phyloP scores from a whole-genome alignment of 352 stramenopile species.

The Pythium guiyangense region DNA sequence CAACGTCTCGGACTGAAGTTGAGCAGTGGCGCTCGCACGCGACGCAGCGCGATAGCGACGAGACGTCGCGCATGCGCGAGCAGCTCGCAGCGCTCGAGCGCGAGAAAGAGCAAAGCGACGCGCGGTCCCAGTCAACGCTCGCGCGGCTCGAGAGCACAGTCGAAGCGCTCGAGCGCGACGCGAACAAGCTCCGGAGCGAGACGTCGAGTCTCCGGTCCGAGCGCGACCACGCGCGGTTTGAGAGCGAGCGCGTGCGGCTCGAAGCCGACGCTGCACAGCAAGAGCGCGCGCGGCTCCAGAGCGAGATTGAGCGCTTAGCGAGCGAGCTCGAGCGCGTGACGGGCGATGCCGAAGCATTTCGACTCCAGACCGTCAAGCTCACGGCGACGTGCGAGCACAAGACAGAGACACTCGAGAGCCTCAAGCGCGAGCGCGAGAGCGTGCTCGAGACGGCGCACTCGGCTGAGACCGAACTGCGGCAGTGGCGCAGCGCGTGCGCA shows the following conservation, averaged over 20 bases:
- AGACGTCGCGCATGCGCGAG: slow-evolving; percentile 28
- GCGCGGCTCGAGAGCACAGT: slow-evolving; percentile 31
- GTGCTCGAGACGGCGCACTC: slow-evolving; percentile 36
- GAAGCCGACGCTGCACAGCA: slow-evolving; percentile 48
- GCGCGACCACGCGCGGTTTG: slow-evolving; percentile 51
- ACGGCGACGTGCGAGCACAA: slow-evolving; percentile 50
- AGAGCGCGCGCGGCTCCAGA: slow-evolving; percentile 36
- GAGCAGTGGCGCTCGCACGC: slow-evolving; percentile 37
- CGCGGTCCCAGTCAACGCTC: slow-evolving; percentile 37
- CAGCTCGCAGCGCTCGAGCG: slow-evolving; percentile 32
- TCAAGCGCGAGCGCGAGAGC: slow-evolving; percentile 39
- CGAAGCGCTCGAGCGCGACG: slow-evolving; percentile 37
- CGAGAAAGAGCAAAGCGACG: slow-evolving; percentile 43
- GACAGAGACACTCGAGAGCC: slow-evolving; percentile 37
- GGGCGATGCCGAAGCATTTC: slow-evolving; percentile 32
- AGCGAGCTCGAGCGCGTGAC: slow-evolving; percentile 45
- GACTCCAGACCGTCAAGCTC: slow-evolving; percentile 55
- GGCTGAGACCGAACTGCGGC: slow-evolving; percentile 37
- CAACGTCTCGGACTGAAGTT: slow-evolving; percentile 28
- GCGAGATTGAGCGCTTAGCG: slow-evolving; percentile 42
- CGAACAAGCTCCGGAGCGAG: slow-evolving; percentile 50
- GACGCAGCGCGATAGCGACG: slow-evolving; percentile 37
- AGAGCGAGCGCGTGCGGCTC: slow-evolving; percentile 42
- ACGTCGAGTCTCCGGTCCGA: slow-evolving; percentile 41
- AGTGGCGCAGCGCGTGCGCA: slow-evolving; percentile 30